Percentiles rank a stretch among this genome's conserved stretches.
Conservation (phyloP, 768 basidiomycete species). For the Tulasnella sp. region DNA sequence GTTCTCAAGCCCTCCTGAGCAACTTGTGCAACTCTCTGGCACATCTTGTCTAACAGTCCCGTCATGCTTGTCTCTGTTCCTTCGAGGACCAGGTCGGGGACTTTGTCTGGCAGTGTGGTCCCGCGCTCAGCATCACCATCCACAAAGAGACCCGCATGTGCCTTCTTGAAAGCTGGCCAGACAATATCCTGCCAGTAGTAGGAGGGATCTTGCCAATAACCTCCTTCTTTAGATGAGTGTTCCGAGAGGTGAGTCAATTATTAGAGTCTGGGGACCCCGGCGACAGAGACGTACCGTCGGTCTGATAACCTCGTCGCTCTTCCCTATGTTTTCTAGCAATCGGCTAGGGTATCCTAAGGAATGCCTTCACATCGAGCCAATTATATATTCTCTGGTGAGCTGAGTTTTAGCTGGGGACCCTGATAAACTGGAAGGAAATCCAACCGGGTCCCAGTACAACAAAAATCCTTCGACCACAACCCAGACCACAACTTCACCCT, state of each 20-base stretch:
- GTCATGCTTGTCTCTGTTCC: slow-evolving; percentile 51
- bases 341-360: slow-evolving; percentile 76
- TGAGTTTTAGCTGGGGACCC: slow-evolving; percentile 9
- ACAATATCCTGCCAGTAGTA: slow-evolving; percentile 89
- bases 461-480: slow-evolving; percentile 91
- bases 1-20: slow-evolving; percentile 16
- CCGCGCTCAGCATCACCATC: slow-evolving; percentile 74
- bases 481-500: slow-evolving; percentile 59
- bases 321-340: slow-evolving; percentile 68
- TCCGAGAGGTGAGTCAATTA: slow-evolving; percentile 44
- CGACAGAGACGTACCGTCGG: slow-evolving; percentile 62
- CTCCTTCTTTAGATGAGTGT: slow-evolving; percentile 76
- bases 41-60: slow-evolving; percentile 52
- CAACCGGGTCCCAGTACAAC: slow-evolving; percentile 81
- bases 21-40: slow-evolving; percentile 27
- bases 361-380: slow-evolving; percentile 69
- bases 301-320: slow-evolving; percentile 80
- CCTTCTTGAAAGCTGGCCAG: slow-evolving; percentile 87
- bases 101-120: slow-evolving; percentile 43
- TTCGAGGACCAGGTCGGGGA: slow-evolving; percentile 53
- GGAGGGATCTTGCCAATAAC: slow-evolving; percentile 86
- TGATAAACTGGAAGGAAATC: slow-evolving; percentile 29
- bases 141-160: slow-evolving; percentile 68
- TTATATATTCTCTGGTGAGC: slow-evolving; percentile 58
- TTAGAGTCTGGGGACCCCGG: slow-evolving; percentile 8